Evolutionary conservation across 2,329 filamentous ascomycete genomes (phyloP).

Genomic region (Diplodia corticola): DNA sequence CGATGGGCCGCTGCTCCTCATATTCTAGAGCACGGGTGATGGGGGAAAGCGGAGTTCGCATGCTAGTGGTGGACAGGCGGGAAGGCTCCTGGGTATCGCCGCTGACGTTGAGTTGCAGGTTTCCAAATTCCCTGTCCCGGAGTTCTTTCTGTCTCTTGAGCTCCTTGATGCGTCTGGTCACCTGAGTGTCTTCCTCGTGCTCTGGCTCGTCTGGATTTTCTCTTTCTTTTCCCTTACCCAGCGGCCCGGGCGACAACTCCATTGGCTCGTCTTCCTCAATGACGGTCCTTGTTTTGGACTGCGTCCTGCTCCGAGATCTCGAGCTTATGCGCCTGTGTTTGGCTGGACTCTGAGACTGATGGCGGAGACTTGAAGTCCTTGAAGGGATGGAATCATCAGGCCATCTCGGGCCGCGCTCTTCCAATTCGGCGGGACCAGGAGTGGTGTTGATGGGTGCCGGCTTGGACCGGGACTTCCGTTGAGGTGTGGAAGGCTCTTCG

Average conservation of each 20-base stretch:
- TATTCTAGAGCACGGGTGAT: slow-evolving; percentile 14
- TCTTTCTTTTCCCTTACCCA: slow-evolving; percentile 27
- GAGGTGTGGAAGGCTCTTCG: slow-evolving; percentile 15
- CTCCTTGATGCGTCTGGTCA: slow-evolving; percentile 59
- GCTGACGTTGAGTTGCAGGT: slow-evolving; percentile 30
- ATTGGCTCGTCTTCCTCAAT: slow-evolving; percentile 31
- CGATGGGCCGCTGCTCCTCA: slow-evolving; percentile 12
- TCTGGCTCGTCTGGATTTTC: slow-evolving; percentile 20
- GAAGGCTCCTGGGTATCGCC: slow-evolving; percentile 9
- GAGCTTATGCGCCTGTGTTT: slow-evolving; percentile 26
- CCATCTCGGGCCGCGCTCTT: slow-evolving; percentile 12
- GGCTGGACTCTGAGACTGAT: slow-evolving; percentile 13
- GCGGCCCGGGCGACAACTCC: slow-evolving; percentile 28
- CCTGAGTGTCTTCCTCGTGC: slow-evolving; percentile 52
- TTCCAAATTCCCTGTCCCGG: slow-evolving; percentile 47
- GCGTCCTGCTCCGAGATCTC: slow-evolving; percentile 30
- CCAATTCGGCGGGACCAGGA: background rate
- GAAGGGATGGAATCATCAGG: slow-evolving; percentile 16
- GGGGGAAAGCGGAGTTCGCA: slow-evolving; percentile 16
- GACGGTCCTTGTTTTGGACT: slow-evolving; percentile 32
- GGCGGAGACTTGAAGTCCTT: slow-evolving; percentile 17
- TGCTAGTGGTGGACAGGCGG: slow-evolving; percentile 11
- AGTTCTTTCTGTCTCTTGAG: slow-evolving; percentile 58
- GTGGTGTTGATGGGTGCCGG: slow-evolving; percentile 13
- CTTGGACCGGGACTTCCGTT: background rate